Evolutionary conservation across 768 basidiomycete genomes (phyloP), one percentile per base, ranked within the genome.

Genomic region (Chiua virens): DNA sequence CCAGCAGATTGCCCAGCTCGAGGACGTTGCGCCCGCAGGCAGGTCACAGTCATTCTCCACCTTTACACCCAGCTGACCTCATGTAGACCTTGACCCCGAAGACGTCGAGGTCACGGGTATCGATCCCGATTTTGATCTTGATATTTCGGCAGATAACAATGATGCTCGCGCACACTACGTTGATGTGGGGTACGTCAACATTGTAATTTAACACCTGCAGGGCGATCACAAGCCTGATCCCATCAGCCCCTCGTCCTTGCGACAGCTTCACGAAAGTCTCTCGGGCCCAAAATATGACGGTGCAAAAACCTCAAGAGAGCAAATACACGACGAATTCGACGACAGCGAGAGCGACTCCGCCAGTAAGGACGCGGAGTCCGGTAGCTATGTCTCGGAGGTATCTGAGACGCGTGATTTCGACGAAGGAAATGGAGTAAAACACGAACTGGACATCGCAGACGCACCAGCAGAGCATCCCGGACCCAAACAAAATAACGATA

Each of bases 271-370:
- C 15, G 82, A 85, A 27, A 82, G 79, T 53, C 68, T 91, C 47
- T 71, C 80, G 25, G 89, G 90, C 63, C 82, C 82, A 17, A 94
- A 93, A 68, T 95, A 96, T 70, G 80, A 80, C 38, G 90, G 86
- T 18, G 74, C 81, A 5, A 82, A 75, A 62, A 82, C 77, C 1
- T 82, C 83, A 3, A 77, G 91, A 56, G 80, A 78, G 42, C 73
- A 80, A 53, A 61, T 87, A 42, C 62, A 81, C 53, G 71, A 67
- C 20, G 74, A 73, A 11, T 70, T 63, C 0, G 65, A 63, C 5
- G 56, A 57, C 34, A 54, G 20, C 35, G 53, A 55, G 23, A 42
- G 41, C 11, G 47, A 47, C 27, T 50, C 48, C 6, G 48, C 52
- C 17, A 27, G 45, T 8, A 54, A 60, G 30, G 49, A 56, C 18